phyloP scores from a whole-genome alignment of 31 red algal genomes.

The Porphyra umbilicalis region DNA sequence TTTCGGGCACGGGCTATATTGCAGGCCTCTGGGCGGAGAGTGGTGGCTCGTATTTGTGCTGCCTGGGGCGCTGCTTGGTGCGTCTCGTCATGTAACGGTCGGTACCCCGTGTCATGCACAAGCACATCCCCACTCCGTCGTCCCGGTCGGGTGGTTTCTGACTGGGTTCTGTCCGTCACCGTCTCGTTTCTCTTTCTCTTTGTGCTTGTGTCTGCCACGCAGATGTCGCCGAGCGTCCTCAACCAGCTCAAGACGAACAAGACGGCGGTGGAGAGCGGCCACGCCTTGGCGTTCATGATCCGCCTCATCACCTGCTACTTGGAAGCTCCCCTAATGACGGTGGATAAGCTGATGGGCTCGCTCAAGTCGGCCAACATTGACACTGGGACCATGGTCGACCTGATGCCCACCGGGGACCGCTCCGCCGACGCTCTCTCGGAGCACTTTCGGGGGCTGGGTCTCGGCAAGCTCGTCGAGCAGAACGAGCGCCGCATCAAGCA shows the following conservation, averaged over 20 bases:
- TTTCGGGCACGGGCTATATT: no score
- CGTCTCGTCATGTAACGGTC: no score
- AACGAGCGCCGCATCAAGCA: conserved; percentile 61
- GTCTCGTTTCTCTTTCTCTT: not conserved
- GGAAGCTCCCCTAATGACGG: conserved; percentile 27
- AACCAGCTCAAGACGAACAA: conserved; percentile 23
- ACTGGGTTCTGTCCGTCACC: no score
- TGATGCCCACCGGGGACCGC: conserved; percentile 57
- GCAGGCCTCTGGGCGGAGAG: no score
- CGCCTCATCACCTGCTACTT: conserved; percentile 53
- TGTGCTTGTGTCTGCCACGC: not conserved
- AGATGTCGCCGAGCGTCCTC: conserved; percentile 31
- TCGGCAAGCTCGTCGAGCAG: conserved; percentile 77
- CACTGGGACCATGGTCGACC: conserved; percentile 64
- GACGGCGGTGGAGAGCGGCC: conserved; percentile 36
- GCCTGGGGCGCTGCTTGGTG: no score
- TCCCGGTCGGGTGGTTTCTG: not conserved
- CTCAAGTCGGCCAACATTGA: conserved; percentile 68
- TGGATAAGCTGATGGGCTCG: conserved; percentile 55
- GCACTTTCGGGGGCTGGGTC: conserved; percentile 39
- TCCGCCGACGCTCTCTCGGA: conserved; percentile 57
- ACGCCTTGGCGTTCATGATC: conserved; percentile 59
- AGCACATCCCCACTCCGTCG: no score
- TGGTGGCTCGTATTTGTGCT: no score
- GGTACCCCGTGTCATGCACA: no score